These are phyloP conservation scores for Cardiospermum halicacabum DNA, from an alignment of 345 rosid species.

Conservation along the genomic window DNA sequence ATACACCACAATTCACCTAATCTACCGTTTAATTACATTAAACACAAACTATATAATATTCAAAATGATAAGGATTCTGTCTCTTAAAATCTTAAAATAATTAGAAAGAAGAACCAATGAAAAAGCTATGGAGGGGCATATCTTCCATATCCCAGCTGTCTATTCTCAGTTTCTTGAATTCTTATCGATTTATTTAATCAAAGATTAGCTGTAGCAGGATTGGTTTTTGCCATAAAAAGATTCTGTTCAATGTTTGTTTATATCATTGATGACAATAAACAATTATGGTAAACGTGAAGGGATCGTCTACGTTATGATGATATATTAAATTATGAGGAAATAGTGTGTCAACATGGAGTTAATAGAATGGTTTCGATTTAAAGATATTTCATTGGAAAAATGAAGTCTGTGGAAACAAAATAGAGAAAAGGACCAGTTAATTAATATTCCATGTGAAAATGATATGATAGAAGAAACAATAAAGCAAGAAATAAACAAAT, in stretches of 20 bases:
- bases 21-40: neutral
- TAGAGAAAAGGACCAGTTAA: neutral
- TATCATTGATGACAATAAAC: neutral
- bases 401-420: neutral
- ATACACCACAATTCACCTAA: neutral
- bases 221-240: neutral
- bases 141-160: slow-evolving; percentile 16
- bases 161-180: neutral
- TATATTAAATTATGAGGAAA: neutral
- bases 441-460: neutral
- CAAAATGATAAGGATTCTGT: slow-evolving; percentile 18
- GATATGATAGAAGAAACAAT: neutral
- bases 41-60: neutral
- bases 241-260: slow-evolving; percentile 8
- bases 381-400: too few species aligned
- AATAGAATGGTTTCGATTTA: too few species aligned
- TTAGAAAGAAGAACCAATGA: neutral
- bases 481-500: neutral
- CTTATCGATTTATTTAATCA: neutral
- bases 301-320: neutral
- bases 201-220: slow-evolving; percentile 19
- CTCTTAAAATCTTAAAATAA: neutral
- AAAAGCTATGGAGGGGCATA: neutral
- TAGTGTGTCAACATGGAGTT: neutral
- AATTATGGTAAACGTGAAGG: slow-evolving; percentile 2